phyloP scores from a whole-genome alignment of 139 green algal species.

The Asterochloris sp. region DNA sequence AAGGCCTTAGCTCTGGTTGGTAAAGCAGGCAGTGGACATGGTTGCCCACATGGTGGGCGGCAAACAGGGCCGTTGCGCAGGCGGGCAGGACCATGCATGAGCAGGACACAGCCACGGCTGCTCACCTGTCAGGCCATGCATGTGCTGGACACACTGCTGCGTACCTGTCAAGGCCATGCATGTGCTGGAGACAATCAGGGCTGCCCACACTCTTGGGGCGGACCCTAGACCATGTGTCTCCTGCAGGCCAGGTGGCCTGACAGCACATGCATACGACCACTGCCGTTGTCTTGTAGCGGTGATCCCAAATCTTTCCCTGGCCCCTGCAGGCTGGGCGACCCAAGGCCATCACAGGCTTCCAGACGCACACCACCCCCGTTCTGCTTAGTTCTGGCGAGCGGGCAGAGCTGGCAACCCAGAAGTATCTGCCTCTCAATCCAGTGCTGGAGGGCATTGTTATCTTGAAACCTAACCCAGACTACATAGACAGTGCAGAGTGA shows the following conservation, averaged over 20 bases:
- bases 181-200: too few relatives aligned
- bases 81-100: too few relatives aligned
- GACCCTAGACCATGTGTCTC: neutral
- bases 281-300: neutral
- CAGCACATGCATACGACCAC: neutral
- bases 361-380: constrained; percentile 97
- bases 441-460: constrained; percentile 95
- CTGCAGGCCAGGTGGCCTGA: neutral
- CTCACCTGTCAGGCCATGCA: too few relatives aligned
- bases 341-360: constrained; percentile 97
- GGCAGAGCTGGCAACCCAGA: constrained; percentile 93
- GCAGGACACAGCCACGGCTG: too few relatives aligned
- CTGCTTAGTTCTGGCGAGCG: constrained; percentile 88
- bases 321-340: constrained; percentile 74
- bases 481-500: constrained; percentile 69
- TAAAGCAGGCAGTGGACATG: too few relatives aligned
- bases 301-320: neutral
- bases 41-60: too few relatives aligned
- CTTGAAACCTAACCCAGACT: constrained; percentile 93
- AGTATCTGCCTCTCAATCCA: constrained; percentile 82
- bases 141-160: too few relatives aligned
- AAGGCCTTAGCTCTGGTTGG: too few relatives aligned
- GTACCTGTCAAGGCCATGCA: too few relatives aligned
- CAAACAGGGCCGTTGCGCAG: too few relatives aligned
- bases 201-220: too few relatives aligned